These are phyloP conservation scores for Coemansia sp. DNA, from an alignment of 192 early-diverging fungal genomes.

Conservation along the genomic window DNA sequence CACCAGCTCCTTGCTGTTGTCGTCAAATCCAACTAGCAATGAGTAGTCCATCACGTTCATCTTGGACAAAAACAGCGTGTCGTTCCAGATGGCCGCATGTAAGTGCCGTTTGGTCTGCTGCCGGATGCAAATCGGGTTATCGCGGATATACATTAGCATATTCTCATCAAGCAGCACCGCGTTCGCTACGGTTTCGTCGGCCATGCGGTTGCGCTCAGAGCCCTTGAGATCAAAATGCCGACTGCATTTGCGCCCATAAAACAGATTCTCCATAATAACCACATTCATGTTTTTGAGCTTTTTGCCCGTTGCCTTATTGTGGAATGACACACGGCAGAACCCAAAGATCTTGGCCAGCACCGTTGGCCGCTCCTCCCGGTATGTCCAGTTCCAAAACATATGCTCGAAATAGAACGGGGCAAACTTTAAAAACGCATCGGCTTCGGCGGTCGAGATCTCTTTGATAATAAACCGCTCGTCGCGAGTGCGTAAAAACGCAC, in stretches of 20 bases:
- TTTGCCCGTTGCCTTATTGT: conserved; percentile 72
- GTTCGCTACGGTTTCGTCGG: conserved; percentile 80
- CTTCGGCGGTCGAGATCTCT: conserved; percentile 76
- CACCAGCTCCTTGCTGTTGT: conserved; percentile 78
- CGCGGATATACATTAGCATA: conserved; percentile 69
- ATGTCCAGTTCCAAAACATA: conserved; percentile 51
- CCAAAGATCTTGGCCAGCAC: conserved; percentile 89
- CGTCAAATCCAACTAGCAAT: conserved; percentile 90
- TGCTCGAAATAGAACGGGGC: conserved; percentile 90
- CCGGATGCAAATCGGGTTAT: conserved; percentile 87
- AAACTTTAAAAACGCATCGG: conserved; percentile 86
- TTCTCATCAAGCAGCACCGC: conserved; percentile 94
- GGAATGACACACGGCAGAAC: conserved; percentile 87
- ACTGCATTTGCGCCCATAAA: conserved; percentile 73
- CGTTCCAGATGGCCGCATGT: conserved; percentile 83
- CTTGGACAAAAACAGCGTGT: conserved; percentile 90
- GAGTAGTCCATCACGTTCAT: conserved; percentile 99
- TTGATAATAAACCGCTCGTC: conserved; percentile 93
- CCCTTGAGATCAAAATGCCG: conserved; percentile 92
- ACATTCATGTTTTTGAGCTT: conserved; percentile 85
- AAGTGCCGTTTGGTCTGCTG: conserved; percentile 86
- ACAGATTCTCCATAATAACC: conserved; percentile 95
- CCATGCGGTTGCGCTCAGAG: conserved; percentile 91
- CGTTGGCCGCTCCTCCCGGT: conserved; percentile 61
- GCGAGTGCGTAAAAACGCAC: conserved; percentile 84